These are phyloP conservation scores for Kluyveromyces dobzhanskii DNA, from an alignment of 805 yeast species.

Conservation along the genomic window DNA sequence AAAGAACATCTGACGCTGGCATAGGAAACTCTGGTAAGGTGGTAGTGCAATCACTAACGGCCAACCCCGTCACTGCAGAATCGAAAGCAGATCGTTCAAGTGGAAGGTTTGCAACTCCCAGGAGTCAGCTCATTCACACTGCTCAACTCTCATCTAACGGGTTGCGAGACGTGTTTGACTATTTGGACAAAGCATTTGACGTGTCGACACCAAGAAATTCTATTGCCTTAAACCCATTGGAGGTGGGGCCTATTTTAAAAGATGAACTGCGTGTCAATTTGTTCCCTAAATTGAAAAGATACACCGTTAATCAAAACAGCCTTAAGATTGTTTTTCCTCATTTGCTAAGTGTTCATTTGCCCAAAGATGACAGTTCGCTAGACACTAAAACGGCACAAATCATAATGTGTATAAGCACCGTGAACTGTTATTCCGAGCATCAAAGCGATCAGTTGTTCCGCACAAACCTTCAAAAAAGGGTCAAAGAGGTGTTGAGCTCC, in stretches of 20 bases:
- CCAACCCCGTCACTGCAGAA: neutral
- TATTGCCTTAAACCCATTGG: neutral
- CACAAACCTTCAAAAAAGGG: constrained; percentile 14
- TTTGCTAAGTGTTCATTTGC: constrained; percentile 10
- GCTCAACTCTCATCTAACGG: constrained; percentile 26
- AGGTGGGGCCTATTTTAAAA: neutral
- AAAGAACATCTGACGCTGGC: neutral
- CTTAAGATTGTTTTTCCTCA: constrained; percentile 12
- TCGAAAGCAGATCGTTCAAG: neutral
- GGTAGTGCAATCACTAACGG: neutral
- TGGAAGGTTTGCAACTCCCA: constrained; percentile 16
- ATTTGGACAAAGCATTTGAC: neutral
- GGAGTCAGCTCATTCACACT: constrained; percentile 23
- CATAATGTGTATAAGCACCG: constrained; percentile 35
- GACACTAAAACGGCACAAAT: constrained; percentile 33
- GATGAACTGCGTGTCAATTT: constrained; percentile 14
- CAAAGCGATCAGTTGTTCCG: constrained; percentile 27
- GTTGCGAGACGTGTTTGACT: constrained; percentile 12
- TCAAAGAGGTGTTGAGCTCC: constrained; percentile 23
- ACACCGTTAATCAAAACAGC: constrained; percentile 9
- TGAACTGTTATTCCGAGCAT: constrained; percentile 22
- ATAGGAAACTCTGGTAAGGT: neutral
- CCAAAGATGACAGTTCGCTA: constrained; percentile 6
- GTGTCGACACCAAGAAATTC: constrained; percentile 1
- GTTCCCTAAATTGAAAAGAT: constrained; percentile 17